Conservation (phyloP, 1,139 yeast species). For the Debaryomycetaceae sp. region DNA sequence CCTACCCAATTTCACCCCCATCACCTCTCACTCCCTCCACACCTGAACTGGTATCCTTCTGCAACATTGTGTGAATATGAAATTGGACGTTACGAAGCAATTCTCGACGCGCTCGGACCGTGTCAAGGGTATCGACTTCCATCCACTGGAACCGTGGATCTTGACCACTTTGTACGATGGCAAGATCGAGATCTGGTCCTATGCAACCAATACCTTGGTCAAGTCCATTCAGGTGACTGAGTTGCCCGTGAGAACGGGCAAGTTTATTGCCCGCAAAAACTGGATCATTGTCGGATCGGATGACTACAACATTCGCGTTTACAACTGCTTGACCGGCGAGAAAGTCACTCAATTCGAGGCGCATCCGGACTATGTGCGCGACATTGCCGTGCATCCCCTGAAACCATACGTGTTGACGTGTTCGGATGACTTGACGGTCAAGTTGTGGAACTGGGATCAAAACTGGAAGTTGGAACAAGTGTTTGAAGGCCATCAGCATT, state of each 20-base stretch:
- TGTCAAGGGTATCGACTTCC: constrained; percentile 97
- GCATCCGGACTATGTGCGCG: constrained; percentile 93
- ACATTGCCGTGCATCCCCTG: constrained; percentile 90
- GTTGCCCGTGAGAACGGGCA: constrained; percentile 93
- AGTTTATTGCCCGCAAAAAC: constrained; percentile 90
- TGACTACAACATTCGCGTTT: constrained; percentile 89
- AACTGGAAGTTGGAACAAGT: constrained; percentile 87
- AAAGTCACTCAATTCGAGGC: constrained; percentile 94
- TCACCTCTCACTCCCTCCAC: no score
- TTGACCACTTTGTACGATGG: constrained; percentile 83
- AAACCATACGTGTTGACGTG: constrained; percentile 86
- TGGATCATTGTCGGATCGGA: constrained; percentile 98
- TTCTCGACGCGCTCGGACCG: constrained; percentile 89
- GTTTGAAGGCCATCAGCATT: constrained; percentile 94
- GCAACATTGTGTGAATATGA: constrained; percentile 32
- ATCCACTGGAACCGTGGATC: constrained; percentile 97
- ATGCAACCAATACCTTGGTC: constrained; percentile 62
- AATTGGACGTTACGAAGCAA: constrained; percentile 59
- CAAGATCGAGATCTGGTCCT: constrained; percentile 87
- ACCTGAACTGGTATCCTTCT: no score
- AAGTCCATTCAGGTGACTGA: constrained; percentile 76
- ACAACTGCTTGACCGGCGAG: constrained; percentile 93
- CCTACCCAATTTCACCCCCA: no score
- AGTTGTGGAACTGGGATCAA: constrained; percentile 96
- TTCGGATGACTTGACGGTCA: constrained; percentile 87